Evolutionary conservation across 2,329 filamentous ascomycete species (phyloP).

Genomic region (Fusarium drepaniforme): DNA sequence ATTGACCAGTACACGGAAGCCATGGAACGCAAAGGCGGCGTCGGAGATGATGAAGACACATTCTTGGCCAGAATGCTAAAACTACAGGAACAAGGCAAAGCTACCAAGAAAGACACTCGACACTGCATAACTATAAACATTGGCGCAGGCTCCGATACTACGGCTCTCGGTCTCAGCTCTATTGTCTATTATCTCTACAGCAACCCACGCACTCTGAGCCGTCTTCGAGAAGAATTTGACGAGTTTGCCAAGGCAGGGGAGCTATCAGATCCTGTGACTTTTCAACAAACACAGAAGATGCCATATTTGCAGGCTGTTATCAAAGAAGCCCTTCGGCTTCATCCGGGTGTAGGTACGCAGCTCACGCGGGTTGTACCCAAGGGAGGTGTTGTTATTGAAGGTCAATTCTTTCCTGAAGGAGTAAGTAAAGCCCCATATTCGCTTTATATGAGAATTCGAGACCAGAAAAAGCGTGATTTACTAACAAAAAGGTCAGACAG

Average conservation of each 20-base stretch:
- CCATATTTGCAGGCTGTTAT: background rate
- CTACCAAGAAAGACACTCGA: background rate
- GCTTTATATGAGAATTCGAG: background rate
- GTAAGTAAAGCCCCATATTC: background rate
- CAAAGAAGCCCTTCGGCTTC: background rate
- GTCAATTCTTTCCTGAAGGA: background rate
- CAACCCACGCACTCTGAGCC: background rate
- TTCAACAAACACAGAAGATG: background rate
- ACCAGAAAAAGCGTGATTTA: background rate
- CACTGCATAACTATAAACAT: background rate
- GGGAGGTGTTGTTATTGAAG: background rate
- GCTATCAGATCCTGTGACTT: background rate
- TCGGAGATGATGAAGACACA: background rate
- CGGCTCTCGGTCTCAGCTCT: background rate
- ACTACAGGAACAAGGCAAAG: background rate
- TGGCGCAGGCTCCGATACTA: background rate
- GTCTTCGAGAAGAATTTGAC: background rate
- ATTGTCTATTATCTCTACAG: background rate
- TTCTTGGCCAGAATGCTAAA: background rate
- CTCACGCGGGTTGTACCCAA: background rate
- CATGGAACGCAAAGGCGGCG: background rate
- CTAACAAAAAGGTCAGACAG: background rate
- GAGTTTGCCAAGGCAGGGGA: too few relatives aligned
- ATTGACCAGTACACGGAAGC: background rate
- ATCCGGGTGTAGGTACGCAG: background rate